Conservation (phyloP, 2,329 filamentous ascomycete genomes). For the Microcyclospora tardicrescens region DNA sequence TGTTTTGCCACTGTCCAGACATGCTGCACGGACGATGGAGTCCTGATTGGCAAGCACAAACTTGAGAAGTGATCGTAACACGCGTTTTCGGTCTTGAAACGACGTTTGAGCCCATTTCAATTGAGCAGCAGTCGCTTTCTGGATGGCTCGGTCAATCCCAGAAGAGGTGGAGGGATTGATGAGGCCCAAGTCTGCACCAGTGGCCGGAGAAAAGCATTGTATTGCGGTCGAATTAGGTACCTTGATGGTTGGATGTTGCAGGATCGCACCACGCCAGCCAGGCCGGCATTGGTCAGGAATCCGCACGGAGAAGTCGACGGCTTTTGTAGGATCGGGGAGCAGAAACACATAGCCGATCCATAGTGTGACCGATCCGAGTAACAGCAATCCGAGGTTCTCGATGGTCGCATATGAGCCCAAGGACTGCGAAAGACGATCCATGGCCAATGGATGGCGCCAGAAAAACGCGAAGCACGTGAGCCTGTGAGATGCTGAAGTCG, state of each 20-base stretch:
- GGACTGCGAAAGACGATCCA: no score
- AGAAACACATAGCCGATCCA: conserved; percentile 4
- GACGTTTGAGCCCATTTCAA: conserved; percentile 62
- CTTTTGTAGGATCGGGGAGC: conserved; percentile 4
- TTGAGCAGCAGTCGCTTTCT: conserved; percentile 63
- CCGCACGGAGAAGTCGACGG: conserved; percentile 25
- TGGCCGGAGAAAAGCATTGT: conserved; percentile 82
- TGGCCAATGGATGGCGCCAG: no score
- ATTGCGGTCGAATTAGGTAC: conserved; percentile 54
- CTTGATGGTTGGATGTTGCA: conserved; percentile 51
- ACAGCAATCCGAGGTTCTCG: no score
- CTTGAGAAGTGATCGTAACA: conserved; percentile 68
- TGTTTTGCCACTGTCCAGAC: conserved; percentile 90
- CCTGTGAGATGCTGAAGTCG: no score
- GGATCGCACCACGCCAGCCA: conserved; percentile 41
- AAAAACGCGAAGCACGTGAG: no score
- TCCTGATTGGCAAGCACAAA: conserved; percentile 83
- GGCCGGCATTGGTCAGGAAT: conserved; percentile 46
- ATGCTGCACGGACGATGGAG: conserved; percentile 70
- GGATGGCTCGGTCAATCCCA: conserved; percentile 67
- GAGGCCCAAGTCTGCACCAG: conserved; percentile 67
- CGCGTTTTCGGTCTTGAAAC: conserved; percentile 62
- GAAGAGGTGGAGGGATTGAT: conserved; percentile 64
- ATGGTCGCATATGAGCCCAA: no score
- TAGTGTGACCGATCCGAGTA: not conserved